These are phyloP conservation scores for Cyberlindnera meyerae DNA, from an alignment of 805 yeast genomes.

Conservation along the genomic window DNA sequence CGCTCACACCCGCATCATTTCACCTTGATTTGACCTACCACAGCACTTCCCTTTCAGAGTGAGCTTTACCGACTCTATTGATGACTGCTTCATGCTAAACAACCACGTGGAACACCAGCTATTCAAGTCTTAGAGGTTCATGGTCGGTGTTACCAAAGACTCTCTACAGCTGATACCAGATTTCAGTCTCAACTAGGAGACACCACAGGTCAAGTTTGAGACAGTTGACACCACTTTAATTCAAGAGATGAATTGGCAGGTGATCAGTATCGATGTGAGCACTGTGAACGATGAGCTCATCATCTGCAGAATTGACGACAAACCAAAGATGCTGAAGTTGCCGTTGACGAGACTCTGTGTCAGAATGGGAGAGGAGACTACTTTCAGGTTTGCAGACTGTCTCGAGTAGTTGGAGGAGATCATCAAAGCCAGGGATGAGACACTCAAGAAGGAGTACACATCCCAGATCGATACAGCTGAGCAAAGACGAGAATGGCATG, in stretches of 20 bases:
- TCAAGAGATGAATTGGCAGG: constrained; percentile 48
- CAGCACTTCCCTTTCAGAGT: too few species aligned
- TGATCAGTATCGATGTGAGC: constrained; percentile 59
- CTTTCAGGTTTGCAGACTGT: constrained; percentile 42
- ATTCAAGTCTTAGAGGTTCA: constrained; percentile 23
- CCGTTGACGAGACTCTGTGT: constrained; percentile 51
- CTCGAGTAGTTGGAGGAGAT: constrained; percentile 43
- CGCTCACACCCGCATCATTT: too few species aligned
- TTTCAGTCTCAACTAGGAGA: constrained; percentile 11
- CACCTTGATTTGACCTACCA: too few species aligned
- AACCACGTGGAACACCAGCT: constrained; percentile 26
- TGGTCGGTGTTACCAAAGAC: constrained; percentile 18
- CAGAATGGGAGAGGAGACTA: constrained; percentile 38
- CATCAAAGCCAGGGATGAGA: constrained; percentile 54
- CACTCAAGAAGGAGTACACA: constrained; percentile 53
- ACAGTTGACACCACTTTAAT: constrained; percentile 10
- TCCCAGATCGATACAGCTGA: constrained; percentile 48
- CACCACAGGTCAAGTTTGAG: constrained; percentile 5
- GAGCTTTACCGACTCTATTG: constrained; percentile 19
- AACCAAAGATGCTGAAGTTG: constrained; percentile 48
- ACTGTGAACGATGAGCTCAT: constrained; percentile 52
- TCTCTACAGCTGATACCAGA: constrained; percentile 15
- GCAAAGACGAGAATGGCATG: constrained; percentile 77
- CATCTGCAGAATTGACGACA: constrained; percentile 39
- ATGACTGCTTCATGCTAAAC: constrained; percentile 21